Percentiles rank a stretch among this genome's conserved stretches.
These are phyloP conservation scores for Entrophospora sp. DNA, from an alignment of 192 early-diverging fungal genomes.

Conservation along the genomic window DNA sequence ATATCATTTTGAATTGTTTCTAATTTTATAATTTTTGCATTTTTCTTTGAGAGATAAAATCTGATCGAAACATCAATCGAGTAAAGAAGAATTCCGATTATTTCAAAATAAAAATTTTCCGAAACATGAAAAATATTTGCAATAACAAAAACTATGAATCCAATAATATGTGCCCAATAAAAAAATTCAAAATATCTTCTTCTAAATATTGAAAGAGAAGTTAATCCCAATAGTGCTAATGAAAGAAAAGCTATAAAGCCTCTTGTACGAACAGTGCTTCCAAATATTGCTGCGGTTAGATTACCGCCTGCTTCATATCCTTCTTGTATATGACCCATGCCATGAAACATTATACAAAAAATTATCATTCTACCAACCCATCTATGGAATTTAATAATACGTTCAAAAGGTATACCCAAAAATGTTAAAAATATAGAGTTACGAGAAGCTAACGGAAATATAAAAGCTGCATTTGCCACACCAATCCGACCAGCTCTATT, in stretches of 20 bases:
- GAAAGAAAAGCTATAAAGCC: background rate
- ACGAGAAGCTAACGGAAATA: constrained; percentile 26
- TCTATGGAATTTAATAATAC: constrained; percentile 30
- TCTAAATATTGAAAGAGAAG: constrained; percentile 13
- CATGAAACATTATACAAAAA: background rate
- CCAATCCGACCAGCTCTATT: constrained; percentile 28
- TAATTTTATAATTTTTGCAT: constrained; percentile 9
- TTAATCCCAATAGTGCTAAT: background rate
- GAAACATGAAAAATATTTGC: background rate
- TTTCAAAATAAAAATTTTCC: background rate
- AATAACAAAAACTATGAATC: background rate
- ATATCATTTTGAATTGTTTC: background rate
- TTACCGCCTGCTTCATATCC: background rate
- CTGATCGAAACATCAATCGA: background rate
- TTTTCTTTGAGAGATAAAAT: constrained; percentile 5
- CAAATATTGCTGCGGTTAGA: background rate
- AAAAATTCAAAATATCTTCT: constrained; percentile 32
- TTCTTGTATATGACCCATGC: background rate
- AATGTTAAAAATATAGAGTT: constrained; percentile 27
- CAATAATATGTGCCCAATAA: constrained; percentile 27
- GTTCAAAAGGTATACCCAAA: constrained; percentile 30
- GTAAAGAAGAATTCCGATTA: background rate
- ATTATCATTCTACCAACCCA: constrained; percentile 30
- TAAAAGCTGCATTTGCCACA: constrained; percentile 27
- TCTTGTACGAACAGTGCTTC: too few species aligned